Evolutionary conservation across 73 alveolate genomes (phyloP).

Genomic region (Urostyla sp.): DNA sequence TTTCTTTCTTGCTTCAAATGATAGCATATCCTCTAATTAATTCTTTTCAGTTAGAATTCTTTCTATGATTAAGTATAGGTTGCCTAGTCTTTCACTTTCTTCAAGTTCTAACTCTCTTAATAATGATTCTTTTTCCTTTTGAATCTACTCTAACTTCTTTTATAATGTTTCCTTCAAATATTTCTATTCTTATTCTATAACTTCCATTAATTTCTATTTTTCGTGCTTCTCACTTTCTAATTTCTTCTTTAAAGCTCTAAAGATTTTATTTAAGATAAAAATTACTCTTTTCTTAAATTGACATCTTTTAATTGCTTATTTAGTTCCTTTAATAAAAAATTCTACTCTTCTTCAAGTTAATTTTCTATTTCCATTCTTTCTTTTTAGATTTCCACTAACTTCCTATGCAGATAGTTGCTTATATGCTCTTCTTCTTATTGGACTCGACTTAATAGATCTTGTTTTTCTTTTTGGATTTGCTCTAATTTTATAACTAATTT

Average conservation of each 20-base stretch:
- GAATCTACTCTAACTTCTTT: conserved; percentile 49
- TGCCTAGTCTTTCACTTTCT: conserved; percentile 37
- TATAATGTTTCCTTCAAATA: conserved; percentile 44
- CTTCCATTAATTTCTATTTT: conserved; percentile 35
- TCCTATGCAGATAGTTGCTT: conserved; percentile 45
- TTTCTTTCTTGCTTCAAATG: conserved; percentile 45
- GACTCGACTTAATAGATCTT: conserved; percentile 18
- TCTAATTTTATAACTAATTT: conserved; percentile 39
- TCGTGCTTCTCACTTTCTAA: conserved; percentile 46
- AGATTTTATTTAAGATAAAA: neutral
- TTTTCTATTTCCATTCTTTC: conserved; percentile 49
- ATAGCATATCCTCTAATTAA: conserved; percentile 23
- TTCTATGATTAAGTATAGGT: conserved; percentile 36
- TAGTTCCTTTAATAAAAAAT: conserved; percentile 9
- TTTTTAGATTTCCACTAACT: conserved; percentile 18
- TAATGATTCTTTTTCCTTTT: conserved; percentile 43
- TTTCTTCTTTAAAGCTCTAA: conserved; percentile 40
- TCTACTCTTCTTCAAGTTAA: conserved; percentile 50
- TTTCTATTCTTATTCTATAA: conserved; percentile 40
- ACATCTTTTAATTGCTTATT: conserved; percentile 54
- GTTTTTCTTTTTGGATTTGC: conserved; percentile 51
- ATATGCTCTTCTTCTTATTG: conserved; percentile 57
- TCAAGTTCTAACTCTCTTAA: conserved; percentile 44
- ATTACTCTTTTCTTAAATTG: conserved; percentile 49
- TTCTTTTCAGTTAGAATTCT: conserved; percentile 53